Percentiles rank a stretch among this genome's conserved stretches.
Conservation (phyloP, 257 asterid genomes). For the Ligustrum vulgare region DNA sequence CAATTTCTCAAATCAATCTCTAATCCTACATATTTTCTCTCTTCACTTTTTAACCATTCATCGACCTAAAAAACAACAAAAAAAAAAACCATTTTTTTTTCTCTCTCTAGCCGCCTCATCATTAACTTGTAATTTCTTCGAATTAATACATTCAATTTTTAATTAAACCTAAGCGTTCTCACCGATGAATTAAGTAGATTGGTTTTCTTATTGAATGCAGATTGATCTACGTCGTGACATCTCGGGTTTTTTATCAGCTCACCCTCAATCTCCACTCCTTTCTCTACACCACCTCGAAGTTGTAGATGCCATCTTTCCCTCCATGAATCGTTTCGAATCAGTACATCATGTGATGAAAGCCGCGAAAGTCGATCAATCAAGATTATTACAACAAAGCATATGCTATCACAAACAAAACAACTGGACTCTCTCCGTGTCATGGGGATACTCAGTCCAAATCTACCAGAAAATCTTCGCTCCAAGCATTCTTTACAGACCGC, state of each 20-base stretch:
- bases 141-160: no score
- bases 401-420: slow-evolving; percentile 36
- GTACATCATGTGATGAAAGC: slow-evolving; percentile 39
- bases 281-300: slow-evolving; percentile 55
- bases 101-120: no score
- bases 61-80: no score
- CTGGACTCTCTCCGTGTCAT: slow-evolving; percentile 48
- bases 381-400: slow-evolving; percentile 47
- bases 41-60: no score
- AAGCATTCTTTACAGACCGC: slow-evolving; percentile 39
- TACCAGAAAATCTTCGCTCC: slow-evolving; percentile 37
- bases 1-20: no score
- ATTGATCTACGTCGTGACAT: slow-evolving; percentile 43
- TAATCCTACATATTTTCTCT: no score
- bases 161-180: background rate
- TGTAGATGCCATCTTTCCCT: slow-evolving; percentile 50
- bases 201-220: slow-evolving; percentile 11
- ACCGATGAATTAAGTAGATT: background rate
- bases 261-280: slow-evolving; percentile 43
- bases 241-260: slow-evolving; percentile 47
- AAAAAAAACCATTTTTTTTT: no score
- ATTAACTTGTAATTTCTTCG: no score
- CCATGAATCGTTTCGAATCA: slow-evolving; percentile 32
- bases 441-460: slow-evolving; percentile 55
- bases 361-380: slow-evolving; percentile 33